These are phyloP conservation scores for Pleurotus tuber-regium DNA, from an alignment of 768 basidiomycete genomes.

Conservation along the genomic window DNA sequence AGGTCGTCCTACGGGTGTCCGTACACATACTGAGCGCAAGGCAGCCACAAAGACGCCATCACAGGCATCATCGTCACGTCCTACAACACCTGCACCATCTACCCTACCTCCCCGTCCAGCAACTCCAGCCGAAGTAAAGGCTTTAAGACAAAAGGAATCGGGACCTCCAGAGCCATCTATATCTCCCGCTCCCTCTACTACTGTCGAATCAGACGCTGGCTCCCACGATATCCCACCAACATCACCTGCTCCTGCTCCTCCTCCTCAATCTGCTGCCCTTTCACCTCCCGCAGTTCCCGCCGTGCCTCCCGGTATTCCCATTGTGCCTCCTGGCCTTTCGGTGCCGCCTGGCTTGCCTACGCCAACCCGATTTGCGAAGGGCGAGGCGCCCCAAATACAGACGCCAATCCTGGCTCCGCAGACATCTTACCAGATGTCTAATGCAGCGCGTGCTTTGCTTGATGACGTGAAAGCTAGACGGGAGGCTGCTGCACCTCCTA, in stretches of 20 bases:
- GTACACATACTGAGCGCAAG: slow-evolving; percentile 37
- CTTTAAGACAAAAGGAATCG: slow-evolving; percentile 30
- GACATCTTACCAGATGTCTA: slow-evolving; percentile 83
- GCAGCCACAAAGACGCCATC: slow-evolving; percentile 40
- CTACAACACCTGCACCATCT: slow-evolving; percentile 48
- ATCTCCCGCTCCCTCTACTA: slow-evolving; percentile 48
- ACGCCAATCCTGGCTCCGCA: slow-evolving; percentile 52
- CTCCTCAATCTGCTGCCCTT: slow-evolving; percentile 29
- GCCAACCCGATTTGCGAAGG: slow-evolving; percentile 49
- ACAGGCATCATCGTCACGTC: slow-evolving; percentile 57
- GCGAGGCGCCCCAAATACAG: slow-evolving; percentile 49
- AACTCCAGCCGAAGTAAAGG: slow-evolving; percentile 41
- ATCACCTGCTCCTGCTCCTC: slow-evolving; percentile 34
- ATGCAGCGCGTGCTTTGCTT: slow-evolving; percentile 76
- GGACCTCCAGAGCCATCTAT: slow-evolving; percentile 23
- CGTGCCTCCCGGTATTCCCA: slow-evolving; percentile 46
- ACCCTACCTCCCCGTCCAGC: slow-evolving; percentile 38
- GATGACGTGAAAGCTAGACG: slow-evolving; percentile 81
- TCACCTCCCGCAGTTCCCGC: slow-evolving; percentile 44
- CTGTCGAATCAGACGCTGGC: slow-evolving; percentile 50
- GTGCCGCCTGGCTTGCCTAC: slow-evolving; percentile 64
- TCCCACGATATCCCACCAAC: slow-evolving; percentile 40
- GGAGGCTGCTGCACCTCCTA: slow-evolving; percentile 46
- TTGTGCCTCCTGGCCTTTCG: slow-evolving; percentile 26
- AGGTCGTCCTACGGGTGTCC: slow-evolving; percentile 28